Percentiles rank a stretch among this genome's conserved stretches.
Evolutionary conservation across 2,329 filamentous ascomycete species (phyloP).

Genomic region (Monilinia aucupariae): DNA sequence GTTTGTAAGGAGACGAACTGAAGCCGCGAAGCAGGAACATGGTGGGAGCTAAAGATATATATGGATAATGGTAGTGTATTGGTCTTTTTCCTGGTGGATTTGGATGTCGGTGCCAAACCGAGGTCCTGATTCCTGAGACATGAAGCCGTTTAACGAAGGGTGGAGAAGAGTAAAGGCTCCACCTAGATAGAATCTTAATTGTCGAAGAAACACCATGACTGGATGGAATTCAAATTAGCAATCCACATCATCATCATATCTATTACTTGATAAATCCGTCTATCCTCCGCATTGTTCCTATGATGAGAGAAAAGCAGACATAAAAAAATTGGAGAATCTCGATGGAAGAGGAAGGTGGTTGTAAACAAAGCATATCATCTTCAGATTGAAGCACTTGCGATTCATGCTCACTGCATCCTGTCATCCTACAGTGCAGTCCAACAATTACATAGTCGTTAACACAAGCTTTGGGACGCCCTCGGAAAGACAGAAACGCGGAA

Average conservation of each 20-base stretch:
- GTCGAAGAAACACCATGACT: not conserved
- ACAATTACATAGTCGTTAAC: not conserved
- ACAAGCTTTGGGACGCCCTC: constrained; percentile 4
- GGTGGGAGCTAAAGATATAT: constrained; percentile 1
- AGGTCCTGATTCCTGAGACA: not conserved
- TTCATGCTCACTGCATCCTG: not conserved
- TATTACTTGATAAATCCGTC: not conserved
- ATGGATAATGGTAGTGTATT: not conserved
- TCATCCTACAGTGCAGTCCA: too few relatives aligned
- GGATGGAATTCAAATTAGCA: not conserved
- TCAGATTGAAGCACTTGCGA: not conserved
- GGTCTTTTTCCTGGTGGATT: not conserved
- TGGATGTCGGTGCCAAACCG: not conserved
- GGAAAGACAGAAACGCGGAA: not conserved
- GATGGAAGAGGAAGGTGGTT: constrained; percentile 7
- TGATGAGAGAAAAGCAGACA: not conserved
- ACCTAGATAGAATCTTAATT: not conserved
- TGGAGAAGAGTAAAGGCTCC: not conserved
- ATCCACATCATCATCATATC: not conserved
- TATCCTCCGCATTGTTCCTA: constrained; percentile 2
- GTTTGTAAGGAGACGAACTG: not conserved
- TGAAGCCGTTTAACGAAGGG: not conserved
- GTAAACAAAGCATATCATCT: not conserved
- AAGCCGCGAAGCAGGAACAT: not conserved
- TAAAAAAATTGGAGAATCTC: constrained; percentile 1